Conservation (phyloP, 108 stramenopile species). For the Nitzschia inconspicua region DNA sequence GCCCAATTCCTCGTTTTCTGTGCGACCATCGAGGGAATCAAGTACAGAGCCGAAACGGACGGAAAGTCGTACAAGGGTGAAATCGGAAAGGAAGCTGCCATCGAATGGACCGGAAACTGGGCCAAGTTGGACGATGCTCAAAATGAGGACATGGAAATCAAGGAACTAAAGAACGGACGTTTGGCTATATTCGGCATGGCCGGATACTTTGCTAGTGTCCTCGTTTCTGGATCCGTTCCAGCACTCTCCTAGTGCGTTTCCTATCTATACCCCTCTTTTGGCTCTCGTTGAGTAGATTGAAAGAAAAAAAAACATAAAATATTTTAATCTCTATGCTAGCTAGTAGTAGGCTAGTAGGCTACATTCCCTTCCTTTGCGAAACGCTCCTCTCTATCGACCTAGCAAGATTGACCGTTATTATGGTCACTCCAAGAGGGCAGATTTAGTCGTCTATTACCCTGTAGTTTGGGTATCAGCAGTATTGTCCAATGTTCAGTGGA, state of each 20-base stretch:
- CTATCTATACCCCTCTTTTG: no score
- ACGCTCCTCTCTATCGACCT: no score
- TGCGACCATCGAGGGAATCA: constrained; percentile 78
- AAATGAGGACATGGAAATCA: constrained; percentile 71
- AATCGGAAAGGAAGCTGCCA: constrained; percentile 68
- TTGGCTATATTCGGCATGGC: constrained; percentile 94
- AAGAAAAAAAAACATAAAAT: no score
- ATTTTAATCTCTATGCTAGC: no score
- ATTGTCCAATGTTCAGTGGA: no score
- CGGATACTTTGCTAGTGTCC: constrained; percentile 75
- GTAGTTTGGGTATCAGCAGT: no score
- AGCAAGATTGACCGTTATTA: no score
- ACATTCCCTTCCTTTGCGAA: no score
- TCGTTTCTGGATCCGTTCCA: constrained; percentile 88
- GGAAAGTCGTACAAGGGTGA: constrained; percentile 80
- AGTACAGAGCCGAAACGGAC: constrained; percentile 76
- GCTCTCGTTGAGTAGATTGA: no score
- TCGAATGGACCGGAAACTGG: constrained; percentile 83
- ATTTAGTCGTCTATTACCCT: no score
- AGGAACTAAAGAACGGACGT: constrained; percentile 93
- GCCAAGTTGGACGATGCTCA: constrained; percentile 47
- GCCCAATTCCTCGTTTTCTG: constrained; percentile 89
- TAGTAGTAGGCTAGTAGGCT: no score
- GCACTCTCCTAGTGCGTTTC: constrained; percentile 17
- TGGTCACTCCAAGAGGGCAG: no score